These are phyloP conservation scores for Aspergillus coremiiformis DNA, from an alignment of 495 filamentous ascomycete genomes.

Conservation along the genomic window DNA sequence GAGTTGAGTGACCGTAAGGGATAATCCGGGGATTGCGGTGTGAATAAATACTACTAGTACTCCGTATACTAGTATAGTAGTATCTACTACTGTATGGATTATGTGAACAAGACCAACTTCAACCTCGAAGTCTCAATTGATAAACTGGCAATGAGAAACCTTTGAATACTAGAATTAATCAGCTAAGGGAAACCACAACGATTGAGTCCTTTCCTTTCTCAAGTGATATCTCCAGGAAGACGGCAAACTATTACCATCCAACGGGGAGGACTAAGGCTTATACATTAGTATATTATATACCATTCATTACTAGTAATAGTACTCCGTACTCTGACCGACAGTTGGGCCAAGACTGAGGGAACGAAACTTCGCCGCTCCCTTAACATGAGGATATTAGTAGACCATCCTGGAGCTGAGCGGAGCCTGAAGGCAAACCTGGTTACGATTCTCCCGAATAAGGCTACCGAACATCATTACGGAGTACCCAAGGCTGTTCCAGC, in stretches of 20 bases:
- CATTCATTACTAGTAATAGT: too few relatives aligned
- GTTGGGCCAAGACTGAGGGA: slow-evolving; percentile 16
- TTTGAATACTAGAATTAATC: too few relatives aligned
- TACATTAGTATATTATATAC: too few relatives aligned
- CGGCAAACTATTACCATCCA: background rate
- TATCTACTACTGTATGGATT: background rate
- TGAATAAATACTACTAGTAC: too few relatives aligned
- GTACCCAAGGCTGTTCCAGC: too few relatives aligned
- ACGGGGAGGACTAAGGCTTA: background rate
- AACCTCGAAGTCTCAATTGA: too few relatives aligned
- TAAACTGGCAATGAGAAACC: too few relatives aligned
- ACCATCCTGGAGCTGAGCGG: slow-evolving; percentile 14
- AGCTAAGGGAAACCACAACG: too few relatives aligned
- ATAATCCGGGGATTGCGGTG: background rate
- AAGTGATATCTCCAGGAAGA: background rate
- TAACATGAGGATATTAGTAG: background rate
- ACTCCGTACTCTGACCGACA: too few relatives aligned
- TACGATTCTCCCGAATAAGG: slow-evolving; percentile 20
- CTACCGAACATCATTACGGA: slow-evolving; percentile 17
- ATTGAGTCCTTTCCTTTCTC: background rate
- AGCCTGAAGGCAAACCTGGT: slow-evolving; percentile 7
- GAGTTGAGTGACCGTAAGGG: background rate
- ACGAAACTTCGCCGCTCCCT: slow-evolving; percentile 15
- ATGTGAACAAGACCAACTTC: too few relatives aligned
- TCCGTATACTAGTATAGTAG: too few relatives aligned